Evolutionary conservation across 345 rosid species (phyloP).

Genomic region (Eutrema yunnanense): DNA sequence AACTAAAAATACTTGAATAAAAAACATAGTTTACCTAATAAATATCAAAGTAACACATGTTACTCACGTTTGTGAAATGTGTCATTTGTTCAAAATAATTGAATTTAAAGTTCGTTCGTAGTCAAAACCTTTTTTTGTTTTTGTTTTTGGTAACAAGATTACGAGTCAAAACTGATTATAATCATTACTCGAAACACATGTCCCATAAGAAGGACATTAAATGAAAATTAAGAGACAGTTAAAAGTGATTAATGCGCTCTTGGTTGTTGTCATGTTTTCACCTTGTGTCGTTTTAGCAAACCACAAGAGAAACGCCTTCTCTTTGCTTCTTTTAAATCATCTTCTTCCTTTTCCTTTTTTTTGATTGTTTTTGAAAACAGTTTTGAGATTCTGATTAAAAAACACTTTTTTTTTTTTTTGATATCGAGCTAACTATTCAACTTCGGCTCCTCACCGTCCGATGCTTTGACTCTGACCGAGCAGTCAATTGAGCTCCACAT

Average conservation of each 20-base stretch:
- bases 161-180: too few species aligned
- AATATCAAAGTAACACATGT: too few species aligned
- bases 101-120: neutral
- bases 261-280: conserved; percentile 1
- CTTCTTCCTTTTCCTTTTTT: neutral
- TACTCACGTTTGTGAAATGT: neutral
- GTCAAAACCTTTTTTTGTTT: too few species aligned
- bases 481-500: neutral
- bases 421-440: neutral
- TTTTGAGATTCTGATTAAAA: neutral
- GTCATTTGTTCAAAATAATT: neutral
- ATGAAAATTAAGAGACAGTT: conserved; percentile 13
- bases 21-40: too few species aligned
- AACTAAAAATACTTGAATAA: too few species aligned
- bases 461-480: conserved; percentile 33
- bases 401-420: neutral
- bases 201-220: neutral
- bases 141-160: too few species aligned
- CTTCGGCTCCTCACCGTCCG: conserved; percentile 23
- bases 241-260: conserved; percentile 16
- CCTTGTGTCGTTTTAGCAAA: neutral
- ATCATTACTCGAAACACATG: neutral
- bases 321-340: conserved; percentile 7
- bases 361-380: neutral
- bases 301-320: conserved; percentile 4